These are phyloP conservation scores for Glonium stellatum DNA, from an alignment of 495 filamentous ascomycete genomes.

Conservation along the genomic window DNA sequence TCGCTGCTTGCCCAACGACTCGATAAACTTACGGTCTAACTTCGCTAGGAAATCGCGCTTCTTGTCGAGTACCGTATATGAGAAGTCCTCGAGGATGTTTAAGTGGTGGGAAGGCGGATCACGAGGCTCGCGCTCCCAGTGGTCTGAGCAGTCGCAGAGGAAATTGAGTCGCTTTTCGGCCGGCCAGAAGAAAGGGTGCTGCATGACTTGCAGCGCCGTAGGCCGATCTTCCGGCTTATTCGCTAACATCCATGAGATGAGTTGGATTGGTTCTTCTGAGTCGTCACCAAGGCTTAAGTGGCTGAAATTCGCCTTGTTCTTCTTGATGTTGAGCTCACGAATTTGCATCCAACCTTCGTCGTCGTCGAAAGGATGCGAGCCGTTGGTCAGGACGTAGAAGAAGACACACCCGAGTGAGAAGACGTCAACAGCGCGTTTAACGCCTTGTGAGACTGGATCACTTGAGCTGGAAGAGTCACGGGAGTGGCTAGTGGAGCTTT, in stretches of 20 bases:
- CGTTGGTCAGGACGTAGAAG: slow-evolving; percentile 88
- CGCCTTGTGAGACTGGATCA: slow-evolving; percentile 45
- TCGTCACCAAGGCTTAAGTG: slow-evolving; percentile 71
- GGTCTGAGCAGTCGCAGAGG: slow-evolving; percentile 87
- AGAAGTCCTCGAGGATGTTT: slow-evolving; percentile 53
- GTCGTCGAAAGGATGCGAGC: slow-evolving; percentile 90
- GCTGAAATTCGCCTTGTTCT: slow-evolving; percentile 67
- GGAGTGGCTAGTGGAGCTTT: slow-evolving; percentile 32
- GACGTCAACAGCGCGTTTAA: slow-evolving; percentile 91
- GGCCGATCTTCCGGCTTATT: slow-evolving; percentile 60
- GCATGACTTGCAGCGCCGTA: slow-evolving; percentile 66
- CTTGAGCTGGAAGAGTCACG: slow-evolving; percentile 30
- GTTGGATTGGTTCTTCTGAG: slow-evolving; percentile 75
- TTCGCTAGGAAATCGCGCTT: slow-evolving; percentile 64
- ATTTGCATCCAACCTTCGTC: slow-evolving; percentile 72
- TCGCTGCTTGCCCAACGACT: slow-evolving; percentile 84
- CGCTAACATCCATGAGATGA: slow-evolving; percentile 77
- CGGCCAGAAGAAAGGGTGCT: slow-evolving; percentile 95
- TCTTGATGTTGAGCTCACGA: slow-evolving; percentile 93
- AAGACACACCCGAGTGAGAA: slow-evolving; percentile 95
- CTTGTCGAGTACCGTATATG: slow-evolving; percentile 44
- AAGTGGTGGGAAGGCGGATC: slow-evolving; percentile 68
- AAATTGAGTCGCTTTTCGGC: slow-evolving; percentile 80
- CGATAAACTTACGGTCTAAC: slow-evolving; percentile 73
- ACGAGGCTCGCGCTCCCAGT: slow-evolving; percentile 83